Percentiles rank a stretch among this genome's conserved stretches.
phyloP scores from a whole-genome alignment of 805 yeast genomes.

The Monosporozyma unispora region DNA sequence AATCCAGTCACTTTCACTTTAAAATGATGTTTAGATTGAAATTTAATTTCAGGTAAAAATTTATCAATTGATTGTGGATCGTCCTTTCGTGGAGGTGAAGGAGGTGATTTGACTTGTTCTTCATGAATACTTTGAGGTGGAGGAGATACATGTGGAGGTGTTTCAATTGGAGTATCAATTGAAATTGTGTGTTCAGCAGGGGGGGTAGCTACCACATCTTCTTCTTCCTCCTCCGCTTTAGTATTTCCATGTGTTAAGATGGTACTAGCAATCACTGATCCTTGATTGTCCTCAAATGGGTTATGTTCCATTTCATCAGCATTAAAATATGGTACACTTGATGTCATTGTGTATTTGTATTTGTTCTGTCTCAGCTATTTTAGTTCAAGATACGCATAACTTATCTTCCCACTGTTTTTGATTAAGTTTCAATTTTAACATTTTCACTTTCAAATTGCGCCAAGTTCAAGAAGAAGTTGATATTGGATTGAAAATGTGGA shows the following conservation, averaged over 20 bases:
- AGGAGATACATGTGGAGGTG: not conserved
- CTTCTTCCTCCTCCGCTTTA: not conserved
- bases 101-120: not conserved
- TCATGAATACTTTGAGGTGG: not conserved
- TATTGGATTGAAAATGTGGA: not conserved
- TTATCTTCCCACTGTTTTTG: not conserved
- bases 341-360: not conserved
- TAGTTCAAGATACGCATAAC: too few relatives aligned
- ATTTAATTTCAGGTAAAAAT: slow-evolving; percentile 8
- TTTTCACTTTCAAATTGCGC: not conserved
- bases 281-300: slow-evolving; percentile 45
- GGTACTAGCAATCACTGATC: not conserved
- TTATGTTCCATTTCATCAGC: slow-evolving; percentile 49
- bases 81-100: not conserved
- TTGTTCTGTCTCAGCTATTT: not conserved
- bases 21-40: slow-evolving; percentile 32
- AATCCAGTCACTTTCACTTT: slow-evolving; percentile 53
- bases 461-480: not conserved
- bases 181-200: not conserved
- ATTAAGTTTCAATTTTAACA: not conserved
- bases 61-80: not conserved
- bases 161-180: not conserved
- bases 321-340: slow-evolving; percentile 1
- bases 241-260: not conserved
- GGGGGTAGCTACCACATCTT: not conserved